Evolutionary conservation across 495 filamentous ascomycete genomes (phyloP).

Genomic region (Letharia columbiana): DNA sequence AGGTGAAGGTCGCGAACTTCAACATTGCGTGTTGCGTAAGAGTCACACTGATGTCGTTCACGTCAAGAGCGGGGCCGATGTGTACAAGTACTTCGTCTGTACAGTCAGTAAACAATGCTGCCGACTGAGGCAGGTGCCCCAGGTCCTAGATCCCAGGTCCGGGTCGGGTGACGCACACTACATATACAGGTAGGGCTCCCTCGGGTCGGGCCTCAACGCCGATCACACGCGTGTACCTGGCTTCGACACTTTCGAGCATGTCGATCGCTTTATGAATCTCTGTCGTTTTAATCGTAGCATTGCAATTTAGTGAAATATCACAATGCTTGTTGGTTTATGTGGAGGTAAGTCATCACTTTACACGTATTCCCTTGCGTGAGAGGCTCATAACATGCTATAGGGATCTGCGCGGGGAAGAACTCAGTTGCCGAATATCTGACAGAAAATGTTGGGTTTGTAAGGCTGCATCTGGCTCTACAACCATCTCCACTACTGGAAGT

Average conservation of each 20-base stretch:
- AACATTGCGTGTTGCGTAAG: slow-evolving; percentile 24
- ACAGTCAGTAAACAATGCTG: no score
- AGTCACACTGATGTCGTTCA: not conserved
- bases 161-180: no score
- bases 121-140: no score
- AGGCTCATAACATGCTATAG: slow-evolving; percentile 33
- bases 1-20: slow-evolving; percentile 77
- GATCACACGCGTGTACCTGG: slow-evolving; percentile 7
- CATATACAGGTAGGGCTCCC: no score
- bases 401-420: slow-evolving; percentile 83
- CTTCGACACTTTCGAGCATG: no score
- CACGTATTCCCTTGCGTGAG: not conserved
- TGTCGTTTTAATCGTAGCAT: not conserved
- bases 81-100: not conserved
- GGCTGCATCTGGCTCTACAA: slow-evolving; percentile 33
- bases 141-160: not conserved
- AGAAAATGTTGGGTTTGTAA: slow-evolving; percentile 64
- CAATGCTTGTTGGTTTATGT: slow-evolving; percentile 89
- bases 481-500: slow-evolving; percentile 17
- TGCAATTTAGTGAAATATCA: not conserved
- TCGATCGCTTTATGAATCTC: no score
- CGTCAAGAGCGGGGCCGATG: not conserved
- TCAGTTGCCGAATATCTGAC: slow-evolving; percentile 78
- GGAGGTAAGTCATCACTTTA: slow-evolving; percentile 51
- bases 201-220: not conserved